Base-by-base conservation (phyloP, 176 grass and related monocot species). In the Cenchrus purpureus region DNA sequence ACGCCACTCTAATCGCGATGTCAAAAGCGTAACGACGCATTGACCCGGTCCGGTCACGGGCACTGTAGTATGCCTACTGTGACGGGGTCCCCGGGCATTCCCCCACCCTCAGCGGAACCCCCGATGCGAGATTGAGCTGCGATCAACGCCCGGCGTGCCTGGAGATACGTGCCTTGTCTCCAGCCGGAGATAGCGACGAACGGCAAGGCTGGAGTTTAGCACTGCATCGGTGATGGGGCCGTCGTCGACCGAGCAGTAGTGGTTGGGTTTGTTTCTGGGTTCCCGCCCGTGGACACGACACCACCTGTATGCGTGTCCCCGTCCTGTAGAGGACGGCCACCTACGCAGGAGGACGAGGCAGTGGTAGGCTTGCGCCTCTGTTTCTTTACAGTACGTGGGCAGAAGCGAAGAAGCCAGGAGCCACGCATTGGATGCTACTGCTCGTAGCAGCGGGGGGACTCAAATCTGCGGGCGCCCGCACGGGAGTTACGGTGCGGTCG, bases 361-460 rank as follows among this genome's bases (percentile, higher is more conserved):
- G 12, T 58, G 2, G 10, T 34, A 67, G 7, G 31, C 32, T 25
- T 37, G 17, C 68, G 77, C 15, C 59, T 65, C 58, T 66, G 77
- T 54, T 54, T 65, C 22, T 82, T 82, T 77, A n/a, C 68, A 46
- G 68, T 22, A 82, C 72, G 66, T 52, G 68, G 19, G 37, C 77
- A 13, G 32, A 71, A 15, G 58, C 10, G 50, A 3, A 14, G 56
- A 31, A 31, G 19, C 15, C 37, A 76, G 48, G 10, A 45, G 44
- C 44, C 7, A 45, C 17, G 86, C 87, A 32, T 90, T 78, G 79
- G 76, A 89, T 84, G 76, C 76, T 88, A 59, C 56, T 54, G 61
- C 19, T 37, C 50, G 45, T 31, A 59, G 25, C 45, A 31, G 22
- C 22, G 22, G 32, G 32, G 32, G 32, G 32, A 34, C 32, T 34